A percentile compares a stretch with the other conserved stretches of the same genome.
Conservation (phyloP, 1,284 basidiomycete genomes). For the Volvariella volvacea region DNA sequence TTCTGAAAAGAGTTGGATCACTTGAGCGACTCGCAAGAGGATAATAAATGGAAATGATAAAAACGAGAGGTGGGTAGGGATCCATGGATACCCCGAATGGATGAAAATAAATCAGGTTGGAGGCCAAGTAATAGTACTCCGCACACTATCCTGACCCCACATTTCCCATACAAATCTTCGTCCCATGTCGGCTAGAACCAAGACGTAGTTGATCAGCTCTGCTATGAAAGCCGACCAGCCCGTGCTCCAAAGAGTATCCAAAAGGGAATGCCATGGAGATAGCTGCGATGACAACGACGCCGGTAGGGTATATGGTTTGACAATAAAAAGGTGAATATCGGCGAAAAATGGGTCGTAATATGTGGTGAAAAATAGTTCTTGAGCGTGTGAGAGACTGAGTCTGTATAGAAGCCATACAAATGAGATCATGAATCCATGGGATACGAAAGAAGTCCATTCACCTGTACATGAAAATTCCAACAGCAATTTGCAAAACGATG, state of each 20-base stretch:
- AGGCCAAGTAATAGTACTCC: constrained; percentile 20
- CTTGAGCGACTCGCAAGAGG: no score
- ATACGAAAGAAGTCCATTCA: constrained; percentile 9
- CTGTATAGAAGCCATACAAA: constrained; percentile 19
- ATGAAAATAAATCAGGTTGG: constrained; percentile 22
- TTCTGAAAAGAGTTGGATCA: no score
- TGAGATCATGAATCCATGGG: constrained; percentile 1
- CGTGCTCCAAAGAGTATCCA: constrained; percentile 5
- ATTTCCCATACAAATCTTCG: constrained; percentile 23
- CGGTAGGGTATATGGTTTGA: constrained; percentile 33
- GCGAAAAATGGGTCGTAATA: constrained; percentile 73
- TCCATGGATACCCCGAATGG: constrained; percentile 5
- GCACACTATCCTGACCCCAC: constrained; percentile 17
- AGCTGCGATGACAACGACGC: constrained; percentile 10
- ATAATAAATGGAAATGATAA: not conserved
- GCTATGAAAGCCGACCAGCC: not conserved
- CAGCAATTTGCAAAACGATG: constrained; percentile 22
- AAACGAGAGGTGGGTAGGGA: constrained; percentile 2
- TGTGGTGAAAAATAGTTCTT: constrained; percentile 29
- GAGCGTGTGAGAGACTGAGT: constrained; percentile 22
- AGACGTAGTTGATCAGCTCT: constrained; percentile 13
- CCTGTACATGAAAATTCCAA: constrained; percentile 33
- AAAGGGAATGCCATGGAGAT: constrained; percentile 19
- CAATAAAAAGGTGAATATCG: constrained; percentile 51
- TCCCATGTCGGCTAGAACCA: constrained; percentile 16